Evolutionary conservation across 371 early-diverging fungal genomes (phyloP).

Genomic region (Syncephalastrum monosporum): DNA sequence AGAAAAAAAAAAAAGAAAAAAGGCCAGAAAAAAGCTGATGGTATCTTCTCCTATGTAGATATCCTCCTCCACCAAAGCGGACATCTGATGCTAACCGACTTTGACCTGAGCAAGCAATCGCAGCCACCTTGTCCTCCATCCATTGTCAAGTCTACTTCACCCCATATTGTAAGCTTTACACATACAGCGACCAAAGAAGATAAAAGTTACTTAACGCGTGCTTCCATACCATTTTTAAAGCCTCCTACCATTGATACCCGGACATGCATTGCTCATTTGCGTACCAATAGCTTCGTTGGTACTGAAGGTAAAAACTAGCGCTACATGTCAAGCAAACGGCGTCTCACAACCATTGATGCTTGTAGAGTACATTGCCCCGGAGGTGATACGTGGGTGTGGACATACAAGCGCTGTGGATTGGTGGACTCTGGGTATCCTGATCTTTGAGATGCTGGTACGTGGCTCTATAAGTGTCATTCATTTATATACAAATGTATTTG

Average conservation of each 20-base stretch:
- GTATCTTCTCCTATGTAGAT: conserved; percentile 43
- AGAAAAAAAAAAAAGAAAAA: not conserved
- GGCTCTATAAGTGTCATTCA: not conserved
- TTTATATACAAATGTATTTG: not conserved
- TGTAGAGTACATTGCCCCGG: conserved; percentile 94
- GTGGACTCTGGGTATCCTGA: conserved; percentile 97
- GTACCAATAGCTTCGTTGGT: conserved; percentile 96
- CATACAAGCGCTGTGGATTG: conserved; percentile 97
- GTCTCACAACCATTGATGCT: no score
- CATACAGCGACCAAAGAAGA: no score
- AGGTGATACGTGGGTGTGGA: conserved; percentile 86
- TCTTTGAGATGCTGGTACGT: conserved; percentile 94
- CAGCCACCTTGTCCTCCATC: conserved; percentile 71
- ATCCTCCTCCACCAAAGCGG: conserved; percentile 91
- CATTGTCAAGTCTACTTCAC: conserved; percentile 68
- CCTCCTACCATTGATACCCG: conserved; percentile 82
- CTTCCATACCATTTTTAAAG: conserved; percentile 7
- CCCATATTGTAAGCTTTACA: conserved; percentile 37
- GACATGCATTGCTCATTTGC: conserved; percentile 77
- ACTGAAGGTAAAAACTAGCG: conserved; percentile 70
- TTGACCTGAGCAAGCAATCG: conserved; percentile 92
- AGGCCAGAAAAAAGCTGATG: not conserved
- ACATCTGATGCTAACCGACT: conserved; percentile 96
- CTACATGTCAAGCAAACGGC: no score
- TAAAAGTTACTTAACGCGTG: no score